These are phyloP conservation scores for Thuja plicata DNA, from an alignment of 83 land plant genomes.

Conservation along the genomic window DNA sequence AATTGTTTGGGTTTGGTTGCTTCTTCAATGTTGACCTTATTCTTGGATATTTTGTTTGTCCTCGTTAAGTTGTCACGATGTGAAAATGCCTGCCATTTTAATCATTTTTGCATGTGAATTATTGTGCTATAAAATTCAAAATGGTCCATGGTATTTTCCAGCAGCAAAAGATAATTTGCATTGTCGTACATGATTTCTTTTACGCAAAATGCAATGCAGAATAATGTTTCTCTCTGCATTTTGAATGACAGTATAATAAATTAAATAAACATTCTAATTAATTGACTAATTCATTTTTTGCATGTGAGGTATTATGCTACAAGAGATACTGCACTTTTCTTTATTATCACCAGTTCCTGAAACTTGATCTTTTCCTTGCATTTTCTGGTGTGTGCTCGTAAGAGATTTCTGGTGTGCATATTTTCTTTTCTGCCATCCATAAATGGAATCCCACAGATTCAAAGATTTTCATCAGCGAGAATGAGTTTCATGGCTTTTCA, in stretches of 20 bases:
- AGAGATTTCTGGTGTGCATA: background rate
- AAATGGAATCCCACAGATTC: background rate
- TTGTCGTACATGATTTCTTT: background rate
- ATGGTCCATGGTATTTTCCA: background rate
- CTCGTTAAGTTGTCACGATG: background rate
- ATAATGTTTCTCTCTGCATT: background rate
- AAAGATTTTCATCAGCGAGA: background rate
- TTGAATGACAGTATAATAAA: background rate
- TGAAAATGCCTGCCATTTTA: background rate
- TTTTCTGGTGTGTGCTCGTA: background rate
- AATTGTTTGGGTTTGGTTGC: background rate
- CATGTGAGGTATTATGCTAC: background rate
- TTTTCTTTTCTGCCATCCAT: background rate
- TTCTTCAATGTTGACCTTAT: background rate
- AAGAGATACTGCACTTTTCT: background rate
- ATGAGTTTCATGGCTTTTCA: background rate
- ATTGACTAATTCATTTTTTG: too few species aligned
- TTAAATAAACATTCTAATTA: background rate
- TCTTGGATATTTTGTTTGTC: background rate
- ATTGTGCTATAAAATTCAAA: background rate
- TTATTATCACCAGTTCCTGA: background rate
- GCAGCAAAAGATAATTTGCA: background rate
- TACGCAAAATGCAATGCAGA: background rate
- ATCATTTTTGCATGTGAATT: background rate
- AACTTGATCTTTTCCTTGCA: background rate